Conservation (phyloP, 352 stramenopile genomes). For the Pythium plurisporium region DNA sequence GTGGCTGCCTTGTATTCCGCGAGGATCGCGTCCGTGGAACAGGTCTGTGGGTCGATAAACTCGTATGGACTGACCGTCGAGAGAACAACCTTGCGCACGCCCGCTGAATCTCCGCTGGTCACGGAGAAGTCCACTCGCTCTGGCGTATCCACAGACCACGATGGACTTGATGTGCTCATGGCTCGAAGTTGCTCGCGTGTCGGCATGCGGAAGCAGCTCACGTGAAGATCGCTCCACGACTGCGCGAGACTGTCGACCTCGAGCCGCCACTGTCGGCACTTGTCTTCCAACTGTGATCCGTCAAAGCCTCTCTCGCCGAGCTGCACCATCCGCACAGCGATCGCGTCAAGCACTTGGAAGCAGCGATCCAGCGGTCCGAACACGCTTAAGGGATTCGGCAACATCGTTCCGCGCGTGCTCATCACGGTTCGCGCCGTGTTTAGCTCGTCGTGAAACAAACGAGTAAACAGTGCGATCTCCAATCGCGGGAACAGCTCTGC, state of each 20-base stretch:
- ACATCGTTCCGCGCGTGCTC: background rate
- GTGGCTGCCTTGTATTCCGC: background rate
- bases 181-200: background rate
- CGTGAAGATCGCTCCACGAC: background rate
- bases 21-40: background rate
- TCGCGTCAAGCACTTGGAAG: constrained; percentile 4
- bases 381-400: background rate
- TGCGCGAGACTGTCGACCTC: constrained; percentile 2
- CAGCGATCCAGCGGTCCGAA: constrained; percentile 3
- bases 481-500: constrained; percentile 27
- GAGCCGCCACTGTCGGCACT: constrained; percentile 5
- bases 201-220: constrained; percentile 2
- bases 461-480: background rate
- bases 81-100: background rate
- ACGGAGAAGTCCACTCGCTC: background rate
- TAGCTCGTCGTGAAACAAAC: background rate
- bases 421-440: background rate
- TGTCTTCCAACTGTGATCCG: background rate
- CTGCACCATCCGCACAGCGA: constrained; percentile 1
- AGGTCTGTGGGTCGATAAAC: background rate
- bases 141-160: background rate
- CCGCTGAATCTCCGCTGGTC: background rate
- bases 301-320: constrained; percentile 3
- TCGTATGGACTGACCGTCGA: background rate
- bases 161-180: background rate